phyloP scores from a whole-genome alignment of 176 grass and related monocot genomes.

The Avena sativa region DNA sequence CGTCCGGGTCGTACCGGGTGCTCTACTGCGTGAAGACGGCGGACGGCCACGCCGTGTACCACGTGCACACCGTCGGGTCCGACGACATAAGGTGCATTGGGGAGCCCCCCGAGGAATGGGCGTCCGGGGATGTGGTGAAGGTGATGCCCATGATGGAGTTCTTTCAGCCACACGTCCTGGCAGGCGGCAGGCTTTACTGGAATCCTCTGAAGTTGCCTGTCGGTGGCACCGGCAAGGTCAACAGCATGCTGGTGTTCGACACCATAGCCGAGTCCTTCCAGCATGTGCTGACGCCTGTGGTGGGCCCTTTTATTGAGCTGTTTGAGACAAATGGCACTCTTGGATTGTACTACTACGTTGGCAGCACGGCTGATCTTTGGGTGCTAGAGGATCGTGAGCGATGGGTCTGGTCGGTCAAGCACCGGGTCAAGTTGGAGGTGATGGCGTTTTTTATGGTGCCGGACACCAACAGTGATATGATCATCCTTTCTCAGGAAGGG shows the following conservation, averaged over 20 bases:
- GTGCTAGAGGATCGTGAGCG: not conserved
- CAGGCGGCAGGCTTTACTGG: not conserved
- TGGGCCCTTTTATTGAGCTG: not conserved
- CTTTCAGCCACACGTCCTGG: not conserved
- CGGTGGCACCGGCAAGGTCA: not conserved
- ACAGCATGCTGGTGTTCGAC: slow-evolving; percentile 9
- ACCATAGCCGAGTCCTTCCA: not conserved
- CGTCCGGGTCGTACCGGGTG: slow-evolving; percentile 1
- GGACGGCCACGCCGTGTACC: not conserved
- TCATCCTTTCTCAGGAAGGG: not conserved
- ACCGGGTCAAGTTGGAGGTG: not conserved
- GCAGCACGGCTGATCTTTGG: not conserved
- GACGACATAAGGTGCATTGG: not conserved
- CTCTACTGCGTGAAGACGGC: slow-evolving; percentile 5
- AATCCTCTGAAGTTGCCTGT: not conserved
- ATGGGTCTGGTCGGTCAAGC: not conserved
- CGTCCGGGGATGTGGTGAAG: not conserved
- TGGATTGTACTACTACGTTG: not conserved
- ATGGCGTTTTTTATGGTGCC: not conserved
- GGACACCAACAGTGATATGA: not conserved
- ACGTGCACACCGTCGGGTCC: not conserved
- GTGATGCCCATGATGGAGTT: not conserved
- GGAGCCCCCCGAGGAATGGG: not conserved
- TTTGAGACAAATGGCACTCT: not conserved
- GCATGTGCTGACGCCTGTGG: not conserved